Percentiles rank a stretch among this genome's conserved stretches.
phyloP scores from a whole-genome alignment of 2,329 filamentous ascomycete genomes.

The Purpureocillium lavendulum region DNA sequence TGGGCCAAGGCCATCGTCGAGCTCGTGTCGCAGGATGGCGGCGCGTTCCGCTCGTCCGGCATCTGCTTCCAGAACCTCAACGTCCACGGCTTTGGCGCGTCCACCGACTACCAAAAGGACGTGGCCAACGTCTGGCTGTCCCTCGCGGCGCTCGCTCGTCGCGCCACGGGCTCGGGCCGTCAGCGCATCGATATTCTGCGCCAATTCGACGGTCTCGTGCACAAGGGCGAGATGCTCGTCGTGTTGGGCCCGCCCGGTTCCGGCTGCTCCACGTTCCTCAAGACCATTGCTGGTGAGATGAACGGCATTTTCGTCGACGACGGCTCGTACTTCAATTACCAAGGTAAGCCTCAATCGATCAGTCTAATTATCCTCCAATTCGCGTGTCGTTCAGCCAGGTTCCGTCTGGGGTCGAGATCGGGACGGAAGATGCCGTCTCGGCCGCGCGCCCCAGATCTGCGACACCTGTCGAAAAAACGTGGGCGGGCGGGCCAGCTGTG shows the following conservation, averaged over 20 bases:
- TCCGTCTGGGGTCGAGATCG: no score
- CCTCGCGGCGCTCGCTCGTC: constrained; percentile 30
- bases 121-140: constrained; percentile 54
- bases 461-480: constrained; percentile 1
- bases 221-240: constrained; percentile 67
- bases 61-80: constrained; percentile 60
- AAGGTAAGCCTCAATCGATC: constrained; percentile 38
- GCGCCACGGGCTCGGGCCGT: constrained; percentile 42
- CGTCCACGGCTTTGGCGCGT: constrained; percentile 57
- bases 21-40: constrained; percentile 42
- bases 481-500: no score
- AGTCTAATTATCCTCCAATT: no score
- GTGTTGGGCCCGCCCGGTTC: constrained; percentile 63
- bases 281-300: constrained; percentile 76
- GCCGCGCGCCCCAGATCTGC: constrained; percentile 1
- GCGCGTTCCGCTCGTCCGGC: constrained; percentile 51
- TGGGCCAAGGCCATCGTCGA: constrained; percentile 55
- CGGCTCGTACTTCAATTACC: constrained; percentile 71
- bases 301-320: constrained; percentile 69
- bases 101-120: constrained; percentile 64
- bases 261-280: constrained; percentile 80
- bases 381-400: no score
- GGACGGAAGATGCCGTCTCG: constrained; percentile 6
- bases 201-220: constrained; percentile 59
- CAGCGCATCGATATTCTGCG: constrained; percentile 60